Evolutionary conservation across 2,329 filamentous ascomycete genomes (phyloP).

Genomic region (Venturiaceae sp.): DNA sequence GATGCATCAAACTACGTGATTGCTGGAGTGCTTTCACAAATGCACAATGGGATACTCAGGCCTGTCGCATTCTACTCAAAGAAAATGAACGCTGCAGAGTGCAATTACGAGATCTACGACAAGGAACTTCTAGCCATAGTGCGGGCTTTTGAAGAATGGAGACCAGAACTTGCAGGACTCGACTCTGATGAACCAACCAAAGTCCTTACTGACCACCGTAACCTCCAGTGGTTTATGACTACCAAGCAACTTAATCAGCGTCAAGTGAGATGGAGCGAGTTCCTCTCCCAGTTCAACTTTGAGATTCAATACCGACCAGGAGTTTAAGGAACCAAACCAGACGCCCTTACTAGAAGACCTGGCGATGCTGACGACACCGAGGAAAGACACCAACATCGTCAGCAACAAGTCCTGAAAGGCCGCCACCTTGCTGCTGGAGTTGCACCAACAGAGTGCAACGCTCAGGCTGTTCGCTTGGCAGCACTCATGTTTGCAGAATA

Average conservation of each 20-base stretch:
- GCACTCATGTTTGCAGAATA: too few species aligned
- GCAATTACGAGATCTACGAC: slow-evolving; percentile 24
- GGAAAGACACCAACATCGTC: too few species aligned
- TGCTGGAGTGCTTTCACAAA: slow-evolving; percentile 8
- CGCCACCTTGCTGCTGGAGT: too few species aligned
- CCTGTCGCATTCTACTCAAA: slow-evolving; percentile 14
- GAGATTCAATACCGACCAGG: slow-evolving; percentile 16
- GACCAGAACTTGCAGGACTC: slow-evolving; percentile 15
- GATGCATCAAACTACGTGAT: slow-evolving; percentile 13
- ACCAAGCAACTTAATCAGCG: slow-evolving; percentile 19
- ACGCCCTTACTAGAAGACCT: slow-evolving; percentile 11
- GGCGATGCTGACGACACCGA: too few species aligned
- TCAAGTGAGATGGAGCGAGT: slow-evolving; percentile 17
- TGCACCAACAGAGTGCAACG: too few species aligned
- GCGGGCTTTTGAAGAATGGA: slow-evolving; percentile 16
- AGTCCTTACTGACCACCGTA: slow-evolving; percentile 18
- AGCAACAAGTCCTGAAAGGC: too few species aligned
- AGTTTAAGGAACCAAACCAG: slow-evolving; percentile 12
- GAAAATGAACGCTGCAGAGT: slow-evolving; percentile 14
- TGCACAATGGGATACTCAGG: slow-evolving; percentile 6
- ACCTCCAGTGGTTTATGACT: slow-evolving; percentile 20
- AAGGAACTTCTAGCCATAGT: slow-evolving; percentile 25
- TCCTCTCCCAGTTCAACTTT: slow-evolving; percentile 17
- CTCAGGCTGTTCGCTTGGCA: too few species aligned
- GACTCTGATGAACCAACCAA: slow-evolving; percentile 8